phyloP scores from a whole-genome alignment of 2,329 filamentous ascomycete species.

The Acarospora socialis region DNA sequence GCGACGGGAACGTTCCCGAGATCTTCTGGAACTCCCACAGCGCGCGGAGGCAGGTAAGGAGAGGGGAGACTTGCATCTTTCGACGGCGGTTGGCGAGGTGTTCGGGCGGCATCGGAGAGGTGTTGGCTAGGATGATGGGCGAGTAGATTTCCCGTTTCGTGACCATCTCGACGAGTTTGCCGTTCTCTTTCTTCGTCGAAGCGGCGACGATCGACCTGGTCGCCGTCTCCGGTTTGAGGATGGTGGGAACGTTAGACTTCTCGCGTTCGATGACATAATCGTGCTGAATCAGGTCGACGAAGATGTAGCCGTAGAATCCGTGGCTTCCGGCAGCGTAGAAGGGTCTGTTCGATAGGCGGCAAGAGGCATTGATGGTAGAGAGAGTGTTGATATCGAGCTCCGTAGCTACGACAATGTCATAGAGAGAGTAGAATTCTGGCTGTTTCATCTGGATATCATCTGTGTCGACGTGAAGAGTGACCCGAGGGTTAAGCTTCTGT shows the following conservation, averaged over 20 bases:
- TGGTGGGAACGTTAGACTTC: constrained; percentile 57
- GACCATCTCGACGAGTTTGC: constrained; percentile 67
- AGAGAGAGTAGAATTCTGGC: constrained; percentile 60
- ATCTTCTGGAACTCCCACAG: constrained; percentile 72
- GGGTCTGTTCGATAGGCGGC: constrained; percentile 59
- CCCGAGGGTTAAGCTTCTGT: constrained; percentile 77
- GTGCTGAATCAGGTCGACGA: constrained; percentile 82
- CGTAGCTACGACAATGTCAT: constrained; percentile 79
- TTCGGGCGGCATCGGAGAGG: constrained; percentile 55
- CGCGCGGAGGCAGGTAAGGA: constrained; percentile 73
- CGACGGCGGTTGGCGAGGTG: constrained; percentile 55
- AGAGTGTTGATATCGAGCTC: constrained; percentile 66
- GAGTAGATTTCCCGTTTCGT: constrained; percentile 87
- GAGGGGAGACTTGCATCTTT: constrained; percentile 61
- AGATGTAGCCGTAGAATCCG: constrained; percentile 89
- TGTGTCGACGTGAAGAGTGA: constrained; percentile 58
- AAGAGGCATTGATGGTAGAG: constrained; percentile 70
- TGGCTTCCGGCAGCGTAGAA: constrained; percentile 85
- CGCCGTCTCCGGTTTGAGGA: constrained; percentile 51
- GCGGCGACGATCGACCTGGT: constrained; percentile 64
- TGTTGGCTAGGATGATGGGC: constrained; percentile 73
- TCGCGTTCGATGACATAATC: constrained; percentile 80
- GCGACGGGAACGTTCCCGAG: constrained; percentile 38
- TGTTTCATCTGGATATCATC: constrained; percentile 52
- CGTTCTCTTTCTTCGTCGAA: constrained; percentile 52